phyloP scores from a whole-genome alignment of 2,329 filamentous ascomycete genomes.

The Colletotrichum sp. region DNA sequence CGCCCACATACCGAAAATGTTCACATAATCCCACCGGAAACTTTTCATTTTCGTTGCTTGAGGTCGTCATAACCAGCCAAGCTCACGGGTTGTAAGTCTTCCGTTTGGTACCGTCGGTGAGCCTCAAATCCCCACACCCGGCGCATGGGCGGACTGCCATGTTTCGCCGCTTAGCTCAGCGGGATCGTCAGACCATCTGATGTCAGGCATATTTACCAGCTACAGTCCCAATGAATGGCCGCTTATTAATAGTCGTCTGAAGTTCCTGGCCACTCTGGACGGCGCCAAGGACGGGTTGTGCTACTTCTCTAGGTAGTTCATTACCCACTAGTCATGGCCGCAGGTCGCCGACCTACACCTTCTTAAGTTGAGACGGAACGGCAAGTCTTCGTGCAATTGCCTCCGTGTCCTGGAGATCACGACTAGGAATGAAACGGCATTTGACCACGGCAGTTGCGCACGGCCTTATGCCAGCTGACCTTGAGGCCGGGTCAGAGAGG shows the following conservation, averaged over 20 bases:
- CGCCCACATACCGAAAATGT: neutral
- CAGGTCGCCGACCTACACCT: neutral
- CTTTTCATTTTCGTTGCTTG: neutral
- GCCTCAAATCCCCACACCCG: neutral
- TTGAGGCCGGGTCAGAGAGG: neutral
- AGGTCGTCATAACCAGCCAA: neutral
- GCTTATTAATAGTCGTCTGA: neutral
- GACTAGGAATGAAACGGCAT: neutral
- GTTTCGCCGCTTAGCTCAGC: neutral
- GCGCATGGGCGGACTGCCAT: neutral
- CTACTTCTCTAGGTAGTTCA: neutral
- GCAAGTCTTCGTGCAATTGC: neutral
- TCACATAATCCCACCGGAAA: neutral
- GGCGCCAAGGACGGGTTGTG: neutral
- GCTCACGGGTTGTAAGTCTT: neutral
- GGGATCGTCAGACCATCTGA: neutral
- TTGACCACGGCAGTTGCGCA: neutral
- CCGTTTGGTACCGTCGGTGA: neutral
- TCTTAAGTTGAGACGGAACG: neutral
- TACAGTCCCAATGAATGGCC: neutral
- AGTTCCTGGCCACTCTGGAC: neutral
- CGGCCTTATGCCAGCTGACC: neutral
- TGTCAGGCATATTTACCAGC: neutral
- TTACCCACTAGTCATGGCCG: neutral
- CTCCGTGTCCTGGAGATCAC: neutral